Percentiles rank a stretch among this genome's conserved stretches.
Conservation (phyloP, 805 yeast genomes). For the Starmerella vaccinii region DNA sequence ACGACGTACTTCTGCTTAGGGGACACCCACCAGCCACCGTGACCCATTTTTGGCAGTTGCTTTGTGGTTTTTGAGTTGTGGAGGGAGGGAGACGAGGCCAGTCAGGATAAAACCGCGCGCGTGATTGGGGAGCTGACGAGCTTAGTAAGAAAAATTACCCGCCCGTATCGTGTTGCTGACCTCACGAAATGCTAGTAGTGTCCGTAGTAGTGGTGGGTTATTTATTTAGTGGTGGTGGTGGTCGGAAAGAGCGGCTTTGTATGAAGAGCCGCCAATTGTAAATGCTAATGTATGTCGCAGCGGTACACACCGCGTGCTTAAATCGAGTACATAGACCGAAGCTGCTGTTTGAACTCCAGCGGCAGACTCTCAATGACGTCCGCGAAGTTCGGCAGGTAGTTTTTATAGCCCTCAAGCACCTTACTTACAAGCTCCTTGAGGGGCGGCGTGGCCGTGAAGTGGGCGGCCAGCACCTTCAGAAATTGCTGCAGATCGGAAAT, state of each 20-base stretch:
- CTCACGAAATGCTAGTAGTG: no score
- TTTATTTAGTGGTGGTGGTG: no score
- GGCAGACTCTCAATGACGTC: conserved; percentile 21
- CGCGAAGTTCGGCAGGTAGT: conserved; percentile 22
- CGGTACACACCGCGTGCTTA: conserved; percentile 4
- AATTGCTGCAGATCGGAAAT: conserved; percentile 30
- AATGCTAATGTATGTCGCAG: not conserved
- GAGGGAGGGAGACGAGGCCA: not conserved
- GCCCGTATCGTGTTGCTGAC: no score
- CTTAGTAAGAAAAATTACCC: no score
- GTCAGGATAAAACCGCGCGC: conserved; percentile 2
- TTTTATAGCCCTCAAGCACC: conserved; percentile 25
- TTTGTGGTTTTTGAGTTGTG: not conserved
- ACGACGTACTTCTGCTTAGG: conserved; percentile 36
- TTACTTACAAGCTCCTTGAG: conserved; percentile 26
- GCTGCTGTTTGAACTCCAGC: conserved; percentile 24
- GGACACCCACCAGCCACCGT: conserved; percentile 25
- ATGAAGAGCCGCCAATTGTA: not conserved
- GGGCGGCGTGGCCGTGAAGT: conserved; percentile 29
- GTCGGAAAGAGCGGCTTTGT: no score
- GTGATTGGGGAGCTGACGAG: conserved; percentile 3
- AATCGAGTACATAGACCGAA: conserved; percentile 14
- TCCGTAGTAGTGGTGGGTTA: no score
- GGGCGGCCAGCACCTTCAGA: conserved; percentile 24
- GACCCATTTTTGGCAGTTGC: conserved; percentile 17